Conservation (phyloP, 495 filamentous ascomycete genomes). For the Umbilicaria muhlenbergii region DNA sequence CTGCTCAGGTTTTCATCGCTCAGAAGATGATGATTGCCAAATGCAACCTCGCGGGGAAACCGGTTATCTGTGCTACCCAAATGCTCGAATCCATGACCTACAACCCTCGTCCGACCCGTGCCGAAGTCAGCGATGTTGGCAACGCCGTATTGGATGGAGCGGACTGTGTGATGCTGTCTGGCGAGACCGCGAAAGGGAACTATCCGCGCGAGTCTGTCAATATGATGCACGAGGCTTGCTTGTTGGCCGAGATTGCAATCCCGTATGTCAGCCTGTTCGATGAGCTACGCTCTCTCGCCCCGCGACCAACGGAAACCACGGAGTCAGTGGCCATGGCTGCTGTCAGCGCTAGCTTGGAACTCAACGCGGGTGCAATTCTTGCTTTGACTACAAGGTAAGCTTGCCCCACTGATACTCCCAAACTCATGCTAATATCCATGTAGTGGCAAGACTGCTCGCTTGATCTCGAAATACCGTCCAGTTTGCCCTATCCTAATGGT, state of each 20-base stretch:
- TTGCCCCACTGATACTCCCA: background rate
- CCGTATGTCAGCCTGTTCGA: constrained; percentile 94
- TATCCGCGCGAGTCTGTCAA: constrained; percentile 85
- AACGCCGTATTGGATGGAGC: constrained; percentile 96
- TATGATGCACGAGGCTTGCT: constrained; percentile 96
- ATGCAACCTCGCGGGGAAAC: constrained; percentile 99
- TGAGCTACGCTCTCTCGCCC: constrained; percentile 70
- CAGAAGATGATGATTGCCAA: constrained; percentile 99
- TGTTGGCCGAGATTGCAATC: constrained; percentile 90
- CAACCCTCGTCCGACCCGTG: constrained; percentile 93
- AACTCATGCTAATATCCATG: constrained; percentile 14
- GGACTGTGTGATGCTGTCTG: constrained; percentile 98
- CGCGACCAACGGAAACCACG: constrained; percentile 65
- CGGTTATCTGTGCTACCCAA: constrained; percentile 85
- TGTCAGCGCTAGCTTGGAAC: constrained; percentile 82
- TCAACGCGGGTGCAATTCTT: constrained; percentile 89
- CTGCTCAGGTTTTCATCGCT: constrained; percentile 94
- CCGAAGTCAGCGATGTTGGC: constrained; percentile 95
- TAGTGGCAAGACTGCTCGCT: constrained; percentile 77
- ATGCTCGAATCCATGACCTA: constrained; percentile 99
- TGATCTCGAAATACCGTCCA: constrained; percentile 94
- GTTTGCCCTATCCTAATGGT: constrained; percentile 99
- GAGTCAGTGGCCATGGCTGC: constrained; percentile 95
- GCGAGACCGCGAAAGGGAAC: constrained; percentile 94
- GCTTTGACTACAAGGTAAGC: constrained; percentile 76